Base-by-base conservation (phyloP, 2,329 filamentous ascomycete species). In the Penicillium olsonii region DNA sequence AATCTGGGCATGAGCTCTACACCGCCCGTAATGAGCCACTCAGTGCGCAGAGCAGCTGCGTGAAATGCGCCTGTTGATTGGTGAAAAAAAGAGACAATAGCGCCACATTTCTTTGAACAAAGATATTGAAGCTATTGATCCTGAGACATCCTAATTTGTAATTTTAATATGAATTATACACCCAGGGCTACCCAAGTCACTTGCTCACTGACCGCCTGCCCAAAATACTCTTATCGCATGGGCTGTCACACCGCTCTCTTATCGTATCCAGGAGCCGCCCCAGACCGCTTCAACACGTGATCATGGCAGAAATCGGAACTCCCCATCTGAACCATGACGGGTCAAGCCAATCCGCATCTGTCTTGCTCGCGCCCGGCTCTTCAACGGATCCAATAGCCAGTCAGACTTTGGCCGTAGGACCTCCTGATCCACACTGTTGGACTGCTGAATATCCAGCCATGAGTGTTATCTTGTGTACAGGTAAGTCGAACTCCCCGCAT, bases 381-480 rank as follows among this genome's bases (percentile, higher is more conserved):
- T n/a, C 4, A 6, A n/a, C 7, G 7, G 5, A n/a, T 14, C n/a
- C 12, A n/a, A 31, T 2, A 31, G 6, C 29, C 29, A 4, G n/a
- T 12, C 12, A 31, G 12, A 3, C 12, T n/a, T 31, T n/a, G 29
- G 29, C 2, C 12, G n/a, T n/a, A 15, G 4, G 7, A 68, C 2
- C 60, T 63, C 20, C 42, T 43, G 50, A 40, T 41, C 33, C 37
- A 29, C 24, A 39, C 42, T 51, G 48, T 40, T 41, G 31, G 38
- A 27, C 20, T 10, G n/a, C 31, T 4, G 17, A 44, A 7, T 17
- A 44, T 24, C 31, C 37, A 54, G 68, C 57, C 8, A 86, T 86
- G 84, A 85, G 82, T 58, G 84, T 87, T 53, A 86, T 87, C 63
- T 75, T 87, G 31, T 86, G 83, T 63, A 87, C 84, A 52, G 83